These are phyloP conservation scores for Auricularia cornea DNA, from an alignment of 768 basidiomycete genomes.

Conservation along the genomic window DNA sequence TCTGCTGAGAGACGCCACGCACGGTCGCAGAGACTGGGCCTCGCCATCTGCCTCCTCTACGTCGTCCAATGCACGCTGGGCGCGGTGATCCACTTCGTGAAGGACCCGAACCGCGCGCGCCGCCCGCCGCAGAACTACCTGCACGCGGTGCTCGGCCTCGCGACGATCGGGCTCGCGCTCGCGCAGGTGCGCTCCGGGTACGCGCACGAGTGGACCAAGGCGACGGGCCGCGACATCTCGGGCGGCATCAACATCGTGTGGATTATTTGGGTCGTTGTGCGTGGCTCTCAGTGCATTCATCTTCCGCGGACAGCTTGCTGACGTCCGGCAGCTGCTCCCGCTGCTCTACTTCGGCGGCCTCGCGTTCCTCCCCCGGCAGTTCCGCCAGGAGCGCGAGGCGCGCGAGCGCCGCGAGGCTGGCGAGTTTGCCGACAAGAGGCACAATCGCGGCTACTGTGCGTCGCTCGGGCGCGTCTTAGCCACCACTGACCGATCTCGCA, in stretches of 20 bases:
- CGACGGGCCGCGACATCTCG: conserved; percentile 33
- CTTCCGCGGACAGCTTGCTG: conserved; percentile 1
- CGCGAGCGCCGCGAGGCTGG: not conserved
- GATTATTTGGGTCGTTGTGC: conserved; percentile 42
- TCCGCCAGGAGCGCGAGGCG: not conserved
- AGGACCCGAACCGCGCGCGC: conserved; percentile 28
- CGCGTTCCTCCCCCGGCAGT: conserved; percentile 9
- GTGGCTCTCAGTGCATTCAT: conserved; percentile 13
- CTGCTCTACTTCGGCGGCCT: conserved; percentile 36
- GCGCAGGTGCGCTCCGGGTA: conserved; percentile 29
- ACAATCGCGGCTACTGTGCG: not conserved
- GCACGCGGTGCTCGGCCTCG: conserved; percentile 42
- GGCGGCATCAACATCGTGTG: conserved; percentile 33
- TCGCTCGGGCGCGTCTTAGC: not conserved
- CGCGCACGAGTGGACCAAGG: conserved; percentile 39
- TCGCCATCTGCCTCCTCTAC: conserved; percentile 42
- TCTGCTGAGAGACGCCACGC: not conserved
- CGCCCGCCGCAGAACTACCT: conserved; percentile 38
- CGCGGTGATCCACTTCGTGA: conserved; percentile 45
- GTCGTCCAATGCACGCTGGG: conserved; percentile 42
- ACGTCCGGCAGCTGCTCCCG: conserved; percentile 1
- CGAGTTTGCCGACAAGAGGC: not conserved
- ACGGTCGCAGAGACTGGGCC: conserved; percentile 38
- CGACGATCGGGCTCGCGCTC: conserved; percentile 45
- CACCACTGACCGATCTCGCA: no score